Evolutionary conservation across 2,329 filamentous ascomycete species (phyloP).

Genomic region (Aulographum hederae): DNA sequence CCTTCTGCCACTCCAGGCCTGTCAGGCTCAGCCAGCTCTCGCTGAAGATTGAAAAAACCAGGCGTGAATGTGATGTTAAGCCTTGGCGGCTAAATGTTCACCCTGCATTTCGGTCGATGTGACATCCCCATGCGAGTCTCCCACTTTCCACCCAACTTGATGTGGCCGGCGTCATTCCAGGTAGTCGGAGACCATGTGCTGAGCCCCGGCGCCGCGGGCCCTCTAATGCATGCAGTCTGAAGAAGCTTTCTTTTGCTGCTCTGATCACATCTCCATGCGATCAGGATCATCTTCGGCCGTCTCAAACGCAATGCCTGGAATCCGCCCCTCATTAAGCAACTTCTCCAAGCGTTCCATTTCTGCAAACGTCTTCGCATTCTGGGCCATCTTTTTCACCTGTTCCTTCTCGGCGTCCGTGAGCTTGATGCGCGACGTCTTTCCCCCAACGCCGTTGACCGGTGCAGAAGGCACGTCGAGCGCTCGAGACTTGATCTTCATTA

Average conservation of each 20-base stretch:
- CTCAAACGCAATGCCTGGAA: slow-evolving; percentile 44
- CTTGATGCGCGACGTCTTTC: slow-evolving; percentile 63
- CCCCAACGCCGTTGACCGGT: slow-evolving; percentile 4
- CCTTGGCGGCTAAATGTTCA: too few relatives aligned
- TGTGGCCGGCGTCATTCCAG: too few relatives aligned
- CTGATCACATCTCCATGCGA: neutral
- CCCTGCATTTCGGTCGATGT: too few relatives aligned
- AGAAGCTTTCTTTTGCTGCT: neutral
- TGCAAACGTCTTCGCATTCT: slow-evolving; percentile 70
- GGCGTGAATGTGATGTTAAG: too few relatives aligned
- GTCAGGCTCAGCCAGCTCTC: too few relatives aligned
- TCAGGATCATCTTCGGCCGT: neutral
- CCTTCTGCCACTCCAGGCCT: too few relatives aligned
- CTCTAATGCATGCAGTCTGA: neutral
- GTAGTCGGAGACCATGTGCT: too few relatives aligned
- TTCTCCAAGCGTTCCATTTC: slow-evolving; percentile 86
- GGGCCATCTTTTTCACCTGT: slow-evolving; percentile 70
- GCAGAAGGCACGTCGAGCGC: slow-evolving; percentile 37
- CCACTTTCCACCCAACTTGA: too few relatives aligned
- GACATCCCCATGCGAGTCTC: too few relatives aligned
- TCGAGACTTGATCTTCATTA: slow-evolving; percentile 68
- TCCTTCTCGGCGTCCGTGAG: slow-evolving; percentile 78
- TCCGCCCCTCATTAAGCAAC: slow-evolving; percentile 71
- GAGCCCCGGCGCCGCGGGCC: too few relatives aligned
- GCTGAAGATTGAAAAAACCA: too few relatives aligned